These are phyloP conservation scores for Arabis alpina DNA, from an alignment of 345 rosid species.

Conservation along the genomic window DNA sequence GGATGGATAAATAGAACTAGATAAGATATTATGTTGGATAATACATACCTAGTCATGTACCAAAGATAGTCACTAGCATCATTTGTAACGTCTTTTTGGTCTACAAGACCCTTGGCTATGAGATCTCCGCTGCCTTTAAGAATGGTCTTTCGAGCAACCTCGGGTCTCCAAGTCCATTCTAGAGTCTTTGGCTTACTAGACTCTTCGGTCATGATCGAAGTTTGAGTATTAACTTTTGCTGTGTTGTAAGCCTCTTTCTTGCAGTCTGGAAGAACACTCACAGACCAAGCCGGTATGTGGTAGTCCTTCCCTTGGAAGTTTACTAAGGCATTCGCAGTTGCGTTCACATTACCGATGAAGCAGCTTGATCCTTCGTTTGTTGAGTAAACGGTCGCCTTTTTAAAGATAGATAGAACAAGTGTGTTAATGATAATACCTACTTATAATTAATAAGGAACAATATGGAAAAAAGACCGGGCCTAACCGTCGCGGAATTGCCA, in stretches of 20 bases:
- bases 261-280: slow-evolving; percentile 71
- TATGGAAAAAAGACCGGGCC: background rate
- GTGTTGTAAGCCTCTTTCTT: slow-evolving; percentile 60
- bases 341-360: slow-evolving; percentile 59
- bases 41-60: slow-evolving; percentile 68
- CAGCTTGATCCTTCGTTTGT: slow-evolving; percentile 52
- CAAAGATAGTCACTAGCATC: slow-evolving; percentile 70
- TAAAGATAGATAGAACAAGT: background rate
- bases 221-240: slow-evolving; percentile 71
- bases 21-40: slow-evolving; percentile 7
- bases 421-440: background rate
- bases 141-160: slow-evolving; percentile 37
- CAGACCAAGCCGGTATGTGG: slow-evolving; percentile 71
- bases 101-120: slow-evolving; percentile 44
- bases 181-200: slow-evolving; percentile 45
- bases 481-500: slow-evolving; percentile 51
- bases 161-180: slow-evolving; percentile 70
- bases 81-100: slow-evolving; percentile 58
- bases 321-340: slow-evolving; percentile 47
- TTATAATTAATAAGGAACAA: background rate
- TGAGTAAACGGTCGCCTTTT: slow-evolving; percentile 55
- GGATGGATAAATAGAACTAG: background rate
- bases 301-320: slow-evolving; percentile 51
- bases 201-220: slow-evolving; percentile 48
- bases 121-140: slow-evolving; percentile 46